These are phyloP conservation scores for Phaeosphaeria sp. DNA, from an alignment of 2,329 filamentous ascomycete genomes.

Conservation along the genomic window DNA sequence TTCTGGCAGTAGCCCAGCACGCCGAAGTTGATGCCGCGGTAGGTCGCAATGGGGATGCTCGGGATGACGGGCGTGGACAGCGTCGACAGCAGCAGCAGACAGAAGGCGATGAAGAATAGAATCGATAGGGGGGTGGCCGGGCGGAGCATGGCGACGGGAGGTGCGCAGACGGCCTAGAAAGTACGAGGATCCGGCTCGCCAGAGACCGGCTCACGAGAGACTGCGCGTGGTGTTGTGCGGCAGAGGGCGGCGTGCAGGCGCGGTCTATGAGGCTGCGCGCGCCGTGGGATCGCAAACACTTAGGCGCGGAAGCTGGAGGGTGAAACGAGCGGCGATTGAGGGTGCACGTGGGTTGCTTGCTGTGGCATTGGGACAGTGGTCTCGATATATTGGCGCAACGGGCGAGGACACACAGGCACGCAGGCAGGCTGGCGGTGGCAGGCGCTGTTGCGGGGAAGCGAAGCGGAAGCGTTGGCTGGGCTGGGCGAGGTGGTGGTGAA, in stretches of 20 bases:
- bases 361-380: conserved; percentile 30
- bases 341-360: conserved; percentile 34
- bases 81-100: conserved; percentile 81
- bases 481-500: conserved; percentile 4
- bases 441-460: conserved; percentile 21
- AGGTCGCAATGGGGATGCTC: conserved; percentile 81
- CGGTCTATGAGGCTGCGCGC: conserved; percentile 10
- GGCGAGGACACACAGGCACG: conserved; percentile 15
- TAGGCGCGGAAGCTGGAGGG: conserved; percentile 29
- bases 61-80: conserved; percentile 92
- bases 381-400: conserved; percentile 8
- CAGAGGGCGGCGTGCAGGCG: conserved; percentile 13
- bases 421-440: not conserved
- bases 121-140: conserved; percentile 91
- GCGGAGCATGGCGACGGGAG: conserved; percentile 73
- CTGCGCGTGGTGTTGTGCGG: conserved; percentile 20
- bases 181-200: conserved; percentile 37
- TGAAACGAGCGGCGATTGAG: conserved; percentile 42
- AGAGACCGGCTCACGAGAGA: conserved; percentile 38
- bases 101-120: conserved; percentile 85
- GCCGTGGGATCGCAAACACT: conserved; percentile 26
- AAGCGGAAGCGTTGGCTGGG: conserved; percentile 4
- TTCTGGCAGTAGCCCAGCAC: conserved; percentile 88
- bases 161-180: conserved; percentile 20
- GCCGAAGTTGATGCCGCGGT: conserved; percentile 80